Base-by-base conservation (phyloP, 345 rosid genomes). In the Eucalyptus pumila region DNA sequence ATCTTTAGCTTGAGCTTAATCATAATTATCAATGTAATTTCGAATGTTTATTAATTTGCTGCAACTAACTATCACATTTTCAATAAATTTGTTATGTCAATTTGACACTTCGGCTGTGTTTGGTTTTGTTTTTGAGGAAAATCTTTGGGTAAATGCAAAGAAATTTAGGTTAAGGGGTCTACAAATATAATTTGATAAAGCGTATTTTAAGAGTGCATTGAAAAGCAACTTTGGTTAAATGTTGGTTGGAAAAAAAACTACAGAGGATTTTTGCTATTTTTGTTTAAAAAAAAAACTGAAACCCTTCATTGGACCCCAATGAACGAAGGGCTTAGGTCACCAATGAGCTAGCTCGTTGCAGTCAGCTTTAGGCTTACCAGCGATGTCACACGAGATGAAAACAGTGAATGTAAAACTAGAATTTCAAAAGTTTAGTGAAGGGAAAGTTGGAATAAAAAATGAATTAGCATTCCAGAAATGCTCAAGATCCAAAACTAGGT, bases 321-420 rank as follows among this genome's bases (percentile, higher is more conserved):
- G 27, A 56, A 56, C 3, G 6, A 24, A 56, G 6, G 62, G 30
- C 30, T 56, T 23, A 23, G 62, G 30, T 56, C 0, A 6, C 12
- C 12, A 24, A 10, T 24, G 27, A 56, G 13, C 27, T 56, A 24
- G 27, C 12, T 56, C 30, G 1, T 56, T 24, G 2, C 30, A 56
- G 30, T 23, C 13, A 23, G 3, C 62, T 21, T 30, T 24, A 9
- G 19, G 12, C 27, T 56, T 10, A 24, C 30, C 0, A 24, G 5
- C 6, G 0, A 24, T 5, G 62, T 56, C 30, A 1, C 6, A 0
- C 1, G 0, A 56, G 3, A 56, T 56, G 30, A 56, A 56, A 56
- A 24, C 13, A 56, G 3, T 24, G 1, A 56, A 56, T 1, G 12
- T 24, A 24, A 56, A 56, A 56, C 13, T 56, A 24, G 27, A 56